Conservation (phyloP, 768 basidiomycete species). For the Agaricus sinodeliciosus region DNA sequence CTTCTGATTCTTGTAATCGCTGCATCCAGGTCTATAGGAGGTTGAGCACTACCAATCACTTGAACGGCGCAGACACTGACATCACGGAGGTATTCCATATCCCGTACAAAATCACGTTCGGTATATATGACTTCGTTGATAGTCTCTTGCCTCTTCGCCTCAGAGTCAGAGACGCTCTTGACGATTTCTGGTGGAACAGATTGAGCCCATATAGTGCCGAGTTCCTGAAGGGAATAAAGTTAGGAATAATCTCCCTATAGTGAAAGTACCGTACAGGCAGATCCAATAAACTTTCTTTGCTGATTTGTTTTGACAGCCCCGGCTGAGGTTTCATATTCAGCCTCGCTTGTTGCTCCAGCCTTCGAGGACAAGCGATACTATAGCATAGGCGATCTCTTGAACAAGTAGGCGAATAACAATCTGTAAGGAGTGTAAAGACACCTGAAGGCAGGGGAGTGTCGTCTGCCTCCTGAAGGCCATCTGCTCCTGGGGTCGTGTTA, state of each 20-base stretch:
- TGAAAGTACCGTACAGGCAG: conserved; percentile 44
- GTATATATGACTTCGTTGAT: conserved; percentile 97
- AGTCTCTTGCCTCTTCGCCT: conserved; percentile 95
- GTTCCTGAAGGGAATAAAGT: conserved; percentile 21
- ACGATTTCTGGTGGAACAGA: conserved; percentile 92
- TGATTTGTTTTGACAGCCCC: conserved; percentile 80
- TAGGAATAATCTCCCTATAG: neutral
- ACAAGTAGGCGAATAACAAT: conserved; percentile 98
- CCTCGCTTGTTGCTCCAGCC: conserved; percentile 90
- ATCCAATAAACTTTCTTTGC: conserved; percentile 76
- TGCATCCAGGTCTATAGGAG: conserved; percentile 75
- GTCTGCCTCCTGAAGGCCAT: conserved; percentile 41
- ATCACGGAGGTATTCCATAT: conserved; percentile 96
- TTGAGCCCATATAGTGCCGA: conserved; percentile 90
- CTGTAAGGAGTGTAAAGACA: conserved; percentile 93
- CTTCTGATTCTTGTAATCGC: conserved; percentile 65
- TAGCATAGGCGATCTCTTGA: conserved; percentile 93
- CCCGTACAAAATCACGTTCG: conserved; percentile 95
- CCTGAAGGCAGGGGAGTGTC: conserved; percentile 79
- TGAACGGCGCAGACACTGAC: conserved; percentile 36
- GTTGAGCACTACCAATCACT: neutral
- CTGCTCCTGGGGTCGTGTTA: conserved; percentile 18
- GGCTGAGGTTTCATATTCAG: conserved; percentile 93
- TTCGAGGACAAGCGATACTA: conserved; percentile 90
- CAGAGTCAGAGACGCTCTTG: conserved; percentile 84